Base-by-base conservation (phyloP, 75 land plant genomes). In the Sequoiadendron giganteum region DNA sequence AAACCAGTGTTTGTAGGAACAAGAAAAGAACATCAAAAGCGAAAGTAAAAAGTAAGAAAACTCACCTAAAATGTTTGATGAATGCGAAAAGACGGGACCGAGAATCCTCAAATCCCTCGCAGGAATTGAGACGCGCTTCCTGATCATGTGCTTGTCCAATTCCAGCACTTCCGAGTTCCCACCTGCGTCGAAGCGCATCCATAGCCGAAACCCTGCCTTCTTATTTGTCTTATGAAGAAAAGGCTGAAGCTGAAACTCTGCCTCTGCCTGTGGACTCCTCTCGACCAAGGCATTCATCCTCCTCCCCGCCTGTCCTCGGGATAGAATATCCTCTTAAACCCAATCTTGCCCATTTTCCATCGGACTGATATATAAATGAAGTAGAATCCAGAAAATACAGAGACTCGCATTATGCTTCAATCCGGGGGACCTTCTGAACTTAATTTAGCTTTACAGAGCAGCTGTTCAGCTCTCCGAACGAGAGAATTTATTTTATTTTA, bases 71-170 rank as follows among this genome's bases (percentile, higher is more conserved):
- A 98, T 98, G 85, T 88, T 96, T n/a, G 97, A 98, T 49, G 99
- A 98, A 30, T 95, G 99, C 38, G 99, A 95, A 90, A 98, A 97
- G 61, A 97, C 90, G 48, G 99, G 99, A 2, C 99, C 99, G 61
- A 95, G 93, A 85, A 98, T 97, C 89, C 99, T 89, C 86, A 98
- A 89, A 89, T 98, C 99, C 61, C 99, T 90, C 40, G 99, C 96
- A 32, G 99, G 99, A 83, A 98, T 95, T 4, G 92, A 79, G 2
- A 88, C 95, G 30, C 95, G 91, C 86, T 89, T 86, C 52, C 94
- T 94, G 34, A 98, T 94, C 11, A 90, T 91, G 77, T 88, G 92
- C 90, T 94, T 94, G 86, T 98, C 99, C 82, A 89, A 93, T 85
- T 98, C 99, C 55, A 95, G 38, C 30, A 95, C 73, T 93, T 98